These are phyloP conservation scores for Pseudozyma sp. DNA, from an alignment of 1,284 basidiomycete genomes.

Conservation along the genomic window DNA sequence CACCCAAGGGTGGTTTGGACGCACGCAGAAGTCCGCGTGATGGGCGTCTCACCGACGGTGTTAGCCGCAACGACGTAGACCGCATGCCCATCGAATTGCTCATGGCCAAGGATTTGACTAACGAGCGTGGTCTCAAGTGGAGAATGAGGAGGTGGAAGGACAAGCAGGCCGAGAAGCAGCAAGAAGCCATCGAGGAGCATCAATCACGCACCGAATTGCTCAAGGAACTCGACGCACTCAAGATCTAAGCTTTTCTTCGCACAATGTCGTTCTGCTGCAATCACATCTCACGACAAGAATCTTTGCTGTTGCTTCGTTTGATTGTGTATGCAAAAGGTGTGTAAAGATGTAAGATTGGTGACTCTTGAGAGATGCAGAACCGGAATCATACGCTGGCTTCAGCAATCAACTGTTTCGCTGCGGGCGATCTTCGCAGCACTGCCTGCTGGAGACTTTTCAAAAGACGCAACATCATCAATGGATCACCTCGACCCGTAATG, in stretches of 20 bases:
- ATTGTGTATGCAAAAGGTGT: neutral
- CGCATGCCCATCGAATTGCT: conserved; percentile 67
- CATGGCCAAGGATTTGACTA: conserved; percentile 63
- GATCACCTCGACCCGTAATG: conserved; percentile 62
- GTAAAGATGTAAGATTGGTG: neutral
- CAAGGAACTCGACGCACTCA: conserved; percentile 58
- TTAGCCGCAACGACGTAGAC: conserved; percentile 57
- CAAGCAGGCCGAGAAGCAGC: conserved; percentile 37
- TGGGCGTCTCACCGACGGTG: conserved; percentile 37
- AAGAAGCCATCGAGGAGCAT: conserved; percentile 18
- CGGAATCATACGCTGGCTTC: conserved; percentile 17
- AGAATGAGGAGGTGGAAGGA: conserved; percentile 61
- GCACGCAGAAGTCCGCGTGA: conserved; percentile 26
- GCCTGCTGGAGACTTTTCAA: conserved; percentile 37
- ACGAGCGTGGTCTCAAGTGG: conserved; percentile 62
- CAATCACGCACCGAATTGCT: conserved; percentile 38
- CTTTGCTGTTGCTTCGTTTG: neutral
- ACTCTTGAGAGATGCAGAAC: neutral
- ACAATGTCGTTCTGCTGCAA: conserved; percentile 6
- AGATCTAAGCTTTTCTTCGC: conserved; percentile 27
- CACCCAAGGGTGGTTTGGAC: conserved; percentile 25
- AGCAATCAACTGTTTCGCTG: conserved; percentile 31
- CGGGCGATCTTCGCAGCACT: conserved; percentile 28
- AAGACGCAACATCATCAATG: conserved; percentile 51
- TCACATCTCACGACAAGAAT: conserved; percentile 8